phyloP scores from a whole-genome alignment of 306 rosid genomes.

The Trifolium fragiferum region DNA sequence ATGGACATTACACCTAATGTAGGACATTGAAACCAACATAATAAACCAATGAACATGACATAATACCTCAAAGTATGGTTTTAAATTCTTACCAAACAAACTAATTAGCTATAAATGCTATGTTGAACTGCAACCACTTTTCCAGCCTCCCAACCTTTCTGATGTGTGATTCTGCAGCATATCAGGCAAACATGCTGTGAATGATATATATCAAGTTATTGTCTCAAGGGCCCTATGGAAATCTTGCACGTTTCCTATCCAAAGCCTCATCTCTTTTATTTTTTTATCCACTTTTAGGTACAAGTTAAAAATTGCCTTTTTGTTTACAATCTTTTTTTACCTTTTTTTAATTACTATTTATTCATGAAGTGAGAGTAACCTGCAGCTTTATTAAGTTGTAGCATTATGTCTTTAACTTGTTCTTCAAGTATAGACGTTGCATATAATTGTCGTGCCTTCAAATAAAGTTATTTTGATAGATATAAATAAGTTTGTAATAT shows the following conservation, averaged over 20 bases:
- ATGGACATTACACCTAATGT: conserved; percentile 8
- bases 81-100: background rate
- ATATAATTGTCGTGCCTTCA: too few relatives aligned
- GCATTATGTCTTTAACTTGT: too few relatives aligned
- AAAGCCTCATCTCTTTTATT: too few relatives aligned
- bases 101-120: background rate
- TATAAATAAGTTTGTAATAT: too few relatives aligned
- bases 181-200: conserved; percentile 1
- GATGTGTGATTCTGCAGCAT: conserved; percentile 1
- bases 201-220: background rate
- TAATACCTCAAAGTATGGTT: background rate
- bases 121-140: conserved; percentile 5
- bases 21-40: background rate
- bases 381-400: too few relatives aligned
- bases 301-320: background rate
- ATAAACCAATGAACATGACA: conserved; percentile 14
- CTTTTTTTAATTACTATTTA: background rate
- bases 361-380: too few relatives aligned
- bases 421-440: too few relatives aligned
- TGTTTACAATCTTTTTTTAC: background rate
- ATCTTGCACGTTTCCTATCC: background rate
- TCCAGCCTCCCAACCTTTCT: conserved; percentile 1
- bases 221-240: background rate
- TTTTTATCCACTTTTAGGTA: background rate
- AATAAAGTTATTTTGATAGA: too few relatives aligned